phyloP scores from a whole-genome alignment of 176 grass and related monocot genomes.

The Ensete ventricosum region DNA sequence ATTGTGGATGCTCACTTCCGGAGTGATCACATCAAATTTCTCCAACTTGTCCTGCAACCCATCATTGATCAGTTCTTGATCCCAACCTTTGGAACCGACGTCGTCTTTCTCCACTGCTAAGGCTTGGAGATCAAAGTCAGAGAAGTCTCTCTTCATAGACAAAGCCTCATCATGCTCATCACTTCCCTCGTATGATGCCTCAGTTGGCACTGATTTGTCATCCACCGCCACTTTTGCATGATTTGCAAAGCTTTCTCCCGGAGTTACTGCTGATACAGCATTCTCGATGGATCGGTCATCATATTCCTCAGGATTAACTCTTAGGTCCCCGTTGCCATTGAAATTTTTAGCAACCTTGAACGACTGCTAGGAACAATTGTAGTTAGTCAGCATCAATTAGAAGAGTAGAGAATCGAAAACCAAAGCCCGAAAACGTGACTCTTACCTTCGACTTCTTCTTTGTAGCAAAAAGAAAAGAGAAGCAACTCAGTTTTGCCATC shows the following conservation, averaged over 20 bases:
- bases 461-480: slow-evolving; percentile 44
- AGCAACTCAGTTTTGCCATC: slow-evolving; percentile 64
- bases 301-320: slow-evolving; percentile 72
- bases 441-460: slow-evolving; percentile 51
- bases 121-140: slow-evolving; percentile 25
- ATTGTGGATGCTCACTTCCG: slow-evolving; percentile 7
- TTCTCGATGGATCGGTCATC: slow-evolving; percentile 10
- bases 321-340: slow-evolving; percentile 28
- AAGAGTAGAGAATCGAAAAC: background rate
- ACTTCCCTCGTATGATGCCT: slow-evolving; percentile 20
- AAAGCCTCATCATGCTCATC: slow-evolving; percentile 28
- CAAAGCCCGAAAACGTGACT: background rate
- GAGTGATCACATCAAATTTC: slow-evolving; percentile 8
- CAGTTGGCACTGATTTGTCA: background rate
- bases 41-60: background rate
- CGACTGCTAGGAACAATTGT: slow-evolving; percentile 25
- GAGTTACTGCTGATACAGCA: background rate
- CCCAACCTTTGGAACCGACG: background rate
- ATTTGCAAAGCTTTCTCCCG: background rate
- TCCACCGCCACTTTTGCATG: background rate
- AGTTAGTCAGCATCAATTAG: background rate
- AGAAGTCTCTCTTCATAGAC: slow-evolving; percentile 18
- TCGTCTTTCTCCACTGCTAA: slow-evolving; percentile 5
- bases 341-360: slow-evolving; percentile 21
- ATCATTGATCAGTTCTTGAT: slow-evolving; percentile 2